Base-by-base conservation (phyloP, 1,284 basidiomycete species). In the Apiotrichum sp. region DNA sequence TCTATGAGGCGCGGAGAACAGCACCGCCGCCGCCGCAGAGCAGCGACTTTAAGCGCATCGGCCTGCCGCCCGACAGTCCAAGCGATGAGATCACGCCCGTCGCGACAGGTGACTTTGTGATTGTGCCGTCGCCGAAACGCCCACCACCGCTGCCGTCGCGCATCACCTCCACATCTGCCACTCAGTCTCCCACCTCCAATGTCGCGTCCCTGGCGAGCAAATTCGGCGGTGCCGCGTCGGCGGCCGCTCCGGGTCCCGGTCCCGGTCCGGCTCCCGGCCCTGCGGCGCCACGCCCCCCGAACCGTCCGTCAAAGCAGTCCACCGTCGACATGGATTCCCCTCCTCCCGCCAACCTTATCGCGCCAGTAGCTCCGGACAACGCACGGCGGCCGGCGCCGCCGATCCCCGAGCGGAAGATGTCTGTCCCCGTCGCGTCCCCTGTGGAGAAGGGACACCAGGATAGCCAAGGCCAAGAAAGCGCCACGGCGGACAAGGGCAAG, bases 31-130 rank as follows among this genome's bases (percentile, higher is more conserved):
- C 65, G 1, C 57, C 63, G 0, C 34, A 46, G 16, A 42, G 50
- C n/a, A 41, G 40, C 16, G 59, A 61, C 34, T 61, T 61, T 36
- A 36, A 44, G 38, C 57, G 55, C 40, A 44, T 61, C 16, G 59
- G 59, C 10, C 40, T 61, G 3, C 59, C 59, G 1, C 50, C 47
- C 11, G 42, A 40, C n/a, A 8, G 33, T 11, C 36, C 49, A 10
- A 41, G 31, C n/a, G 56, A 32, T 2, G 52, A 57, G 7, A 52
- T 73, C 9, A 70, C 69, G 6, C 70, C 71, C 0, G 58, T 65
- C 0, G 65, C 65, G 7, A 73, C 71, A 2, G 71, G 71, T 10
- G 71, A 73, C 49, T 73, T 66, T 48, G 66, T 73, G 13, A 47
- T 73, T 10, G 65, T 73, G 4, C 61, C 65, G 10, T 62, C 68